Evolutionary conservation across 2,329 filamentous ascomycete genomes (phyloP).

Genomic region (Fusarium dimerum): DNA sequence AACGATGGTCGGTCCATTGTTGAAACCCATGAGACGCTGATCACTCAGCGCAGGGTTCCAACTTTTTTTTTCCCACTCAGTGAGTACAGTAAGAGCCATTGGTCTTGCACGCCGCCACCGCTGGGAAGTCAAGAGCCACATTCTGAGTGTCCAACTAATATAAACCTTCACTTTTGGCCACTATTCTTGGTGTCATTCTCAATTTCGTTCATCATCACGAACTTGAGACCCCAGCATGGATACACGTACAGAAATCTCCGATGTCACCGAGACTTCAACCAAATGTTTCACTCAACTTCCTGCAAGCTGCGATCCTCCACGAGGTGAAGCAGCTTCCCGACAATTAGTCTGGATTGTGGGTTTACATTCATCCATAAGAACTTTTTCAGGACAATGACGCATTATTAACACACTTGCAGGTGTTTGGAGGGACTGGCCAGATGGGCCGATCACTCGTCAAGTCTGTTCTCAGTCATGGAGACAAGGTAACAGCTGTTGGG

Average conservation of each 20-base stretch:
- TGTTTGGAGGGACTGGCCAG: conserved; percentile 96
- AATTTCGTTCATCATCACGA: not conserved
- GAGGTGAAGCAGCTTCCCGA: conserved; percentile 66
- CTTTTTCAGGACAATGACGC: not conserved
- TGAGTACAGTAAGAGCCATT: no score
- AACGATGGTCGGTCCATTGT: no score
- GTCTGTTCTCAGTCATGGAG: conserved; percentile 74
- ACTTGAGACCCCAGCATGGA: conserved; percentile 22
- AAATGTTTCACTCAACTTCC: conserved; percentile 62
- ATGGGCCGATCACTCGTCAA: conserved; percentile 92
- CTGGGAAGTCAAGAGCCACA: no score
- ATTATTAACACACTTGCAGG: conserved; percentile 44
- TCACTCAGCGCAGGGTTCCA: no score
- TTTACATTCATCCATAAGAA: conserved; percentile 1
- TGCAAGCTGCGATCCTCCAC: conserved; percentile 82
- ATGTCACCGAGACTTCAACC: conserved; percentile 26
- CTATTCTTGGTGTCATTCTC: no score
- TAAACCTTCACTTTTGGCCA: no score
- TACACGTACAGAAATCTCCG: conserved; percentile 25
- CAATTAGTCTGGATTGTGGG: conserved; percentile 85
- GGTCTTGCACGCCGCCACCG: no score
- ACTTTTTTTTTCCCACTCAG: no score
- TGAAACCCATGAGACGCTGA: no score
- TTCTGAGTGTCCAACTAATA: no score
- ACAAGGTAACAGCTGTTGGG: conserved; percentile 84